Conservation (phyloP, 306 rosid species). For the Begonia peltatifolia region DNA sequence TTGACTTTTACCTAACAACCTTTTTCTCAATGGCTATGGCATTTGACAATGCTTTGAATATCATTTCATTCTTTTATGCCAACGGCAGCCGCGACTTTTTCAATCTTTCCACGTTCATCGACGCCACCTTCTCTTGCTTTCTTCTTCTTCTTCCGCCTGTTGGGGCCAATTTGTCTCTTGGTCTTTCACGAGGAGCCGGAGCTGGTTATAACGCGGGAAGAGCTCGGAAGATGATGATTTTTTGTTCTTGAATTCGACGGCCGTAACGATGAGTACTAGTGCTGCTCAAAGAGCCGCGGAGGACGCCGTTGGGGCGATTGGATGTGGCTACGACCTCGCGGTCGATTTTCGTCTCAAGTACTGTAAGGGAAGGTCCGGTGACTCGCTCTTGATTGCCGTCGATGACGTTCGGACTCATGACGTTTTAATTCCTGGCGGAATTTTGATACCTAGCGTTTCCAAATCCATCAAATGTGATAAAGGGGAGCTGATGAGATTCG, state of each 20-base stretch:
- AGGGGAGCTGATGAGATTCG: constrained; percentile 70
- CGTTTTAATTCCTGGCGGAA: constrained; percentile 40
- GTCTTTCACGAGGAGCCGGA: background rate
- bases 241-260: background rate
- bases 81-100: background rate
- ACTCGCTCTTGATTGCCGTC: constrained; percentile 31
- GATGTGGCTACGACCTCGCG: constrained; percentile 54
- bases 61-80: too few species aligned
- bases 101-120: background rate
- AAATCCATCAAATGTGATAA: constrained; percentile 72
- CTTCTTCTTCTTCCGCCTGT: background rate
- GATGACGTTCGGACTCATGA: constrained; percentile 27
- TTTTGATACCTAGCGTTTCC: constrained; percentile 52
- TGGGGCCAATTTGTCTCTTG: too few species aligned
- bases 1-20: too few species aligned
- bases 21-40: too few species aligned
- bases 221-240: too few species aligned
- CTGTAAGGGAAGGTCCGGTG: constrained; percentile 27
- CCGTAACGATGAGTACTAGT: constrained; percentile 10
- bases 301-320: constrained; percentile 34
- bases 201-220: background rate
- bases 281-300: constrained; percentile 23
- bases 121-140: background rate
- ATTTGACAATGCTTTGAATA: too few species aligned
- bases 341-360: constrained; percentile 51